Evolutionary conservation across 257 asterid genomes (phyloP).

Genomic region (Orobanche coerulescens): DNA sequence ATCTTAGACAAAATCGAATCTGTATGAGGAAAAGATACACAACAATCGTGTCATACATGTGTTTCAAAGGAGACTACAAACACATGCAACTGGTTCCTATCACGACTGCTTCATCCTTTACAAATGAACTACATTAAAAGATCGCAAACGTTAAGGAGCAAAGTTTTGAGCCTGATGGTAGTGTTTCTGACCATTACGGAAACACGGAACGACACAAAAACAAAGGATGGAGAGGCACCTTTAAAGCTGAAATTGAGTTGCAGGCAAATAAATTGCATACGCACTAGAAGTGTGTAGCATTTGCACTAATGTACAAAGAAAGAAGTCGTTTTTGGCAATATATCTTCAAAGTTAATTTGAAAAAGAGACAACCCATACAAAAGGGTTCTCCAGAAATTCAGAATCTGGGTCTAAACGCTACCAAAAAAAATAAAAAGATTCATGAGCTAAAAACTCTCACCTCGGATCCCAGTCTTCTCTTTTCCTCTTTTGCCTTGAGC

Average conservation of each 20-base stretch:
- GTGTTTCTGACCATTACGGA: not conserved
- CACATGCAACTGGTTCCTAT: not conserved
- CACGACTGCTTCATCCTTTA: not conserved
- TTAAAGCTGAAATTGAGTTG: not conserved
- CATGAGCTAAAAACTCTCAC: conserved; percentile 32
- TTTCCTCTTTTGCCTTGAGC: conserved; percentile 78
- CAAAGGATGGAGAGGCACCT: not conserved
- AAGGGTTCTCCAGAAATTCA: not conserved
- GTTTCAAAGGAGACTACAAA: not conserved
- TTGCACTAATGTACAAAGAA: too few species aligned
- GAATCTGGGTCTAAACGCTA: conserved; percentile 3
- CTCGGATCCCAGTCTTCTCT: conserved; percentile 65
- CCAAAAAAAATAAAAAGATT: not conserved
- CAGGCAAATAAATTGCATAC: not conserved
- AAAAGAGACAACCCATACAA: conserved; percentile 4
- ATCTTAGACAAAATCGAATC: not conserved
- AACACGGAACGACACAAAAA: not conserved
- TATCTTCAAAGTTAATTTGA: not conserved
- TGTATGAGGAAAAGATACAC: not conserved
- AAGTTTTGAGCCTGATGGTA: not conserved
- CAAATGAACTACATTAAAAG: not conserved
- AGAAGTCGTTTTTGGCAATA: not conserved
- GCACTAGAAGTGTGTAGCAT: not conserved
- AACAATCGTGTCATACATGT: not conserved
- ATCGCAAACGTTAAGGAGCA: not conserved